Base-by-base conservation (phyloP, 768 basidiomycete species). In the Dioszegia aurantiaca region DNA sequence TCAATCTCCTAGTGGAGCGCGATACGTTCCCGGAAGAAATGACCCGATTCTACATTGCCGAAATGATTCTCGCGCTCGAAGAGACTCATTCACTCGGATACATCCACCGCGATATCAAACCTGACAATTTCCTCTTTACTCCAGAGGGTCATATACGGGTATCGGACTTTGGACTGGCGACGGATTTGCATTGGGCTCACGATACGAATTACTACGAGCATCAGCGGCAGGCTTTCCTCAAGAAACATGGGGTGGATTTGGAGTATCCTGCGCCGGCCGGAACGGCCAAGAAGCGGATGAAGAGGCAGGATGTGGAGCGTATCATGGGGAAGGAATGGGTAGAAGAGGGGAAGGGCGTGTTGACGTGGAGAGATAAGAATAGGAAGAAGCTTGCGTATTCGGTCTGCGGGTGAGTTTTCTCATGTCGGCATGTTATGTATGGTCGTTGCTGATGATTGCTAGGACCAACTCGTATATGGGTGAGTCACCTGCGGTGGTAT, bases 31-130 rank as follows among this genome's bases (percentile, higher is more conserved):
- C 67, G n/a, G 76, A 77, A 48, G 37, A 55, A 3, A 74, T 78
- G 65, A 75, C 77, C 59, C 84, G 87, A 63, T 95, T 95, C 81
- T 98, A 97, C 79, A 83, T 92, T 61, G 88, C 93, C 56, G 94
- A 97, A 89, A 95, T 95, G 92, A 82, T 98, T 59, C 83, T 97
- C 19, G 90, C 90, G 28, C 86, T 98, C 61, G 88, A 93, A 75
- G 87, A 87, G 61, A 93, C 90, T 75, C 92, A 95, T 55, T 87
- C 86, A 75, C 86, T 89, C 68, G 93, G 93, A 10, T 98, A 93
- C 79, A 95, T 98, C 70, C 94, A 98, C 80, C 85, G 94, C 61
- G 94, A 99, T 80, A 93, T 97, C 79, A 93, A 95, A 78, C 89
- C 91, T 68, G 89, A 93, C 78, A 97, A 98, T 77, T 98, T 97